These are phyloP conservation scores for Ceratocystis harringtonii DNA, from an alignment of 2,329 filamentous ascomycete species.

Conservation along the genomic window DNA sequence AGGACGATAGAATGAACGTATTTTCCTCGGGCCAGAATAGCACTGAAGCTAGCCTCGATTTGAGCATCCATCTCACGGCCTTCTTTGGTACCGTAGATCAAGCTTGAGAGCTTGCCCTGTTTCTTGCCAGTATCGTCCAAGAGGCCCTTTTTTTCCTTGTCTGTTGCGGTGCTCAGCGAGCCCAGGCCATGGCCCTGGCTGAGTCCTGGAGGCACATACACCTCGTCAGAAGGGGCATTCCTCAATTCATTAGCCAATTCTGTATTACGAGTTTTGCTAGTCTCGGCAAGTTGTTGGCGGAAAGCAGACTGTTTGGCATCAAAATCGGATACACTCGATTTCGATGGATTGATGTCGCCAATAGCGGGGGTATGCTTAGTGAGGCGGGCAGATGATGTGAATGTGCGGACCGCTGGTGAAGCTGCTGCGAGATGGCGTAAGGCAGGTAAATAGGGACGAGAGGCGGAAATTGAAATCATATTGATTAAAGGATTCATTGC, in stretches of 20 bases:
- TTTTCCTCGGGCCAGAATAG: constrained; percentile 87
- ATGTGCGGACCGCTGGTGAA: neutral
- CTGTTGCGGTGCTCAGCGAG: constrained; percentile 47
- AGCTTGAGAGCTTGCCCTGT: constrained; percentile 59
- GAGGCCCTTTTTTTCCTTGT: constrained; percentile 14
- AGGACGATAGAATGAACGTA: constrained; percentile 97
- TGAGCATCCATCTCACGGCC: constrained; percentile 87
- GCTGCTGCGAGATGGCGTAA: constrained; percentile 28
- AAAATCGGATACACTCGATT: constrained; percentile 58
- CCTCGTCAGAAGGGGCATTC: constrained; percentile 6
- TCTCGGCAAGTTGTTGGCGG: constrained; percentile 63
- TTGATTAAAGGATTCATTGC: neutral
- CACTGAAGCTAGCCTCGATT: constrained; percentile 90
- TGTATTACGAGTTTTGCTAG: constrained; percentile 48
- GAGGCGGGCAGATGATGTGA: constrained; percentile 19
- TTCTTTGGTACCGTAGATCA: constrained; percentile 96
- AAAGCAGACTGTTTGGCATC: constrained; percentile 73
- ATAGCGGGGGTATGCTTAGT: constrained; percentile 53
- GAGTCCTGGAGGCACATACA: constrained; percentile 17
- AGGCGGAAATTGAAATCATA: neutral
- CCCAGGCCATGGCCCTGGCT: constrained; percentile 38
- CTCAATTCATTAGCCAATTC: constrained; percentile 12
- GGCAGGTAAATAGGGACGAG: neutral
- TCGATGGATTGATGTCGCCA: constrained; percentile 57
- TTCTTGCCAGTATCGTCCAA: constrained; percentile 46